phyloP scores from a whole-genome alignment of 345 rosid species.

The Aquilaria malaccensis region DNA sequence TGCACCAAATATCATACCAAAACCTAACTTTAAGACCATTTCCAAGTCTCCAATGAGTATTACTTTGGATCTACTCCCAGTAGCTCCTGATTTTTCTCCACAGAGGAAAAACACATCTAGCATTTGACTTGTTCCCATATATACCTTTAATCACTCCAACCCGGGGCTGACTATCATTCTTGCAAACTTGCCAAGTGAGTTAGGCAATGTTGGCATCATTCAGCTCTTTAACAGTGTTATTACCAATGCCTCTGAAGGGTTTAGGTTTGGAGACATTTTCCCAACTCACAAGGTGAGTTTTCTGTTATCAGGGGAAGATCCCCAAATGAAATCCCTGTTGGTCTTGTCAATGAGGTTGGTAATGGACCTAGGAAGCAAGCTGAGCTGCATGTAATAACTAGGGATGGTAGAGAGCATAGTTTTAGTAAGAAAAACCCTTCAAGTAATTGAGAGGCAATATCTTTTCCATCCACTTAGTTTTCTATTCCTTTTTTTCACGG shows the following conservation, averaged over 20 bases:
- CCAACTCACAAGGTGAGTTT: constrained; percentile 3
- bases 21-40: too few species aligned
- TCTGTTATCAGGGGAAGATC: not conserved
- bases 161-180: not conserved
- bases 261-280: not conserved
- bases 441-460: not conserved
- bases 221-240: not conserved
- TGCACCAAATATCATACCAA: too few species aligned
- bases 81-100: too few species aligned
- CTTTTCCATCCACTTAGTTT: not conserved
- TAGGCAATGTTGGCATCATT: not conserved
- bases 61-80: too few species aligned
- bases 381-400: not conserved
- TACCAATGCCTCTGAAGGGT: not conserved
- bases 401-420: not conserved
- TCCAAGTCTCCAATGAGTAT: too few species aligned
- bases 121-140: not conserved
- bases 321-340: not conserved
- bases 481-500: not conserved
- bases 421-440: not conserved
- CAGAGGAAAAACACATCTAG: too few species aligned
- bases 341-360: not conserved
- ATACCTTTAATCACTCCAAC: not conserved
- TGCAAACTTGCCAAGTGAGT: not conserved
- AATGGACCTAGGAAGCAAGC: not conserved